Evolutionary conservation across 768 basidiomycete species (phyloP), one percentile per base, ranked within the genome.

Genomic region (Hirschioporus abietinus): DNA sequence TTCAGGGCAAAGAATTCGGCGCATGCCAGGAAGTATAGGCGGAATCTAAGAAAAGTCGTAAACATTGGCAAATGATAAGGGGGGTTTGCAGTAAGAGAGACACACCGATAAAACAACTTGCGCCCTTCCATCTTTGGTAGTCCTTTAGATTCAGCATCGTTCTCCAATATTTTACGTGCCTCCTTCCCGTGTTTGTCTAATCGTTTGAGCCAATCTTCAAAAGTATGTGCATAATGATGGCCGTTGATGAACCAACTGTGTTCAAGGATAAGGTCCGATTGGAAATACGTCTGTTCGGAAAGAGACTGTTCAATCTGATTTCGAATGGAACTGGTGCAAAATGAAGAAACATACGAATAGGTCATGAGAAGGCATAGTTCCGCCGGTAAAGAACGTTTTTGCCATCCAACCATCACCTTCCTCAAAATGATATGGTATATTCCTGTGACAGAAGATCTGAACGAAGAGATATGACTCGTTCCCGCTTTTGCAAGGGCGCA

Each of bases 361-460:
- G 68, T 88, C 86, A 70, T 84, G 83, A 0, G 88, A 89, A 34
- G 86, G 84, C 88, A 89, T 90, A 0, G 88, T 90, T 8, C 89
- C 88, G n/a, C 88, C 87, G 9, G 87, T 85, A 73, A 90, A 90
- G 77, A 91, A 90, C 42, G 84, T 87, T 75, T 87, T 78, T 5
- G 87, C 84, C 89, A 91, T 91, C 89, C 89, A 90, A 6, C 88
- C 87, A 67, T 89, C 88, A 64, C 78, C 80, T 64, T 87, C 83
- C 65, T 85, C 85, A 67, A 90, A 91, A 69, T 90, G 87, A 71
- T 91, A 90, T 7, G 89, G 87, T 0, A 78, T 86, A 5, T 79
- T 81, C 52, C 72, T 71, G 73, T 90, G 88, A 70, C 88, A 89
- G 76, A 91, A 90, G 30, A 90, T 84, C 70, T 91, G 89, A 30